Conservation (phyloP, 73 alveolate species). For the Breviolum minutum region DNA sequence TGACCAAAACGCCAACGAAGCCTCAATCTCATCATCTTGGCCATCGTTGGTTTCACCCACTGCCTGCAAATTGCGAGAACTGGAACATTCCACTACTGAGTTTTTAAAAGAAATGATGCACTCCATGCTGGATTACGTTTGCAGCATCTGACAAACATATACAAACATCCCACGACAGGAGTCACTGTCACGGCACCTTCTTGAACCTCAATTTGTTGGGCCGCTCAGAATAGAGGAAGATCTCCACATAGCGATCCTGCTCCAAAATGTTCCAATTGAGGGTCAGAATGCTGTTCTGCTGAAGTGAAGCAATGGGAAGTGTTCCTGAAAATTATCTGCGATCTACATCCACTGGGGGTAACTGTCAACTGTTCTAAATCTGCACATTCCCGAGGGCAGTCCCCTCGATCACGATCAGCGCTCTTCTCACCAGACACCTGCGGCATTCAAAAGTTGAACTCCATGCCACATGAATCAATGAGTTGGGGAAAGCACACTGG, state of each 20-base stretch:
- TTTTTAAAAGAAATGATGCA: not conserved
- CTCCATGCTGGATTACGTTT: not conserved
- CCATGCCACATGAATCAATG: not conserved
- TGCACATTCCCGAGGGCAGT: not conserved
- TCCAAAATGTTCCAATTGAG: not conserved
- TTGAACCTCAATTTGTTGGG: constrained; percentile 91
- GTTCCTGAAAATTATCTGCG: not conserved
- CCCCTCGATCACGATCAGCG: constrained; percentile 25
- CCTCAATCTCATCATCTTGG: constrained; percentile 37
- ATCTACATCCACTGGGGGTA: not conserved
- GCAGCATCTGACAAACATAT: not conserved
- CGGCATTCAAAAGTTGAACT: not conserved
- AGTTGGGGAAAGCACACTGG: not conserved
- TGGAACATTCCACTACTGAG: no score
- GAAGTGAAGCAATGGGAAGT: not conserved
- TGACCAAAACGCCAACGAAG: not conserved
- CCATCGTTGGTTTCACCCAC: constrained; percentile 1
- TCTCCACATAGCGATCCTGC: constrained; percentile 94
- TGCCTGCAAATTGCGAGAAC: not conserved
- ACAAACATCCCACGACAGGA: not conserved
- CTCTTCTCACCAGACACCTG: constrained; percentile 28
- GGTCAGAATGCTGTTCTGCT: not conserved
- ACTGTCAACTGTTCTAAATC: not conserved
- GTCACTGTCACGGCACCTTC: constrained; percentile 9
- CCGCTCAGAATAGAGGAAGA: constrained; percentile 89